Percentiles rank a stretch among this genome's conserved stretches.
Evolutionary conservation across 1,284 basidiomycete species (phyloP).

Genomic region (Omphalotus olearius): DNA sequence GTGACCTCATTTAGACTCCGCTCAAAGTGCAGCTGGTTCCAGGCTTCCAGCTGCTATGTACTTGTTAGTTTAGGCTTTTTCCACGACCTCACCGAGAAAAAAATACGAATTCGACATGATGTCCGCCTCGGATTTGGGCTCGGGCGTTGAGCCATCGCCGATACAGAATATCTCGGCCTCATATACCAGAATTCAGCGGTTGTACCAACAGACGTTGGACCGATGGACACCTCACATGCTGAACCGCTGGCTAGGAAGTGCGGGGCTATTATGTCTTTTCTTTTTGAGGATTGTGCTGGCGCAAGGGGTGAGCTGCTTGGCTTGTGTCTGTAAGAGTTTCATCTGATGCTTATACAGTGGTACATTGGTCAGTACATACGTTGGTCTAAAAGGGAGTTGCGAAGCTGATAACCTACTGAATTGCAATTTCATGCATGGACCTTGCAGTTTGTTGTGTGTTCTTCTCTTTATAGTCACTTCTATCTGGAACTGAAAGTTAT

Average conservation of each 20-base stretch:
- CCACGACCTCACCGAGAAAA: neutral
- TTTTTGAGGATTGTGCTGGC: slow-evolving; percentile 83
- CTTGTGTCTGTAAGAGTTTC: slow-evolving; percentile 1
- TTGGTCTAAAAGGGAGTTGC: neutral
- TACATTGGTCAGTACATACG: slow-evolving; percentile 72
- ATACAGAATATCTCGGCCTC: slow-evolving; percentile 48
- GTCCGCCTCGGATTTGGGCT: slow-evolving; percentile 40
- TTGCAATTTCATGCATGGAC: slow-evolving; percentile 7
- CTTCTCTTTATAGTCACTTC: neutral
- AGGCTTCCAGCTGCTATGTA: too few species aligned
- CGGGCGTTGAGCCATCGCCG: slow-evolving; percentile 40
- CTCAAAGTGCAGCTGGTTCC: slow-evolving; percentile 13
- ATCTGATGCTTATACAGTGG: slow-evolving; percentile 53
- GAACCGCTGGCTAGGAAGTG: slow-evolving; percentile 86
- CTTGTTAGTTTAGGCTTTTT: too few species aligned
- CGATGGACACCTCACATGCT: slow-evolving; percentile 86
- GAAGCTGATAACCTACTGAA: too few species aligned
- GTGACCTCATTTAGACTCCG: slow-evolving; percentile 22
- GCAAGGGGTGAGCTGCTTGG: slow-evolving; percentile 72
- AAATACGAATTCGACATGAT: slow-evolving; percentile 33
- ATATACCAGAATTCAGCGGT: slow-evolving; percentile 51
- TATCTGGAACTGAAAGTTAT: neutral
- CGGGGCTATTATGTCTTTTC: slow-evolving; percentile 74
- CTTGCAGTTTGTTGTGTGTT: slow-evolving; percentile 63
- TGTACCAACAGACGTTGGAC: slow-evolving; percentile 86